Evolutionary conservation across 768 basidiomycete species (phyloP), one percentile per base, ranked within the genome.

Genomic region (Candolleomyces aberdarensis): DNA sequence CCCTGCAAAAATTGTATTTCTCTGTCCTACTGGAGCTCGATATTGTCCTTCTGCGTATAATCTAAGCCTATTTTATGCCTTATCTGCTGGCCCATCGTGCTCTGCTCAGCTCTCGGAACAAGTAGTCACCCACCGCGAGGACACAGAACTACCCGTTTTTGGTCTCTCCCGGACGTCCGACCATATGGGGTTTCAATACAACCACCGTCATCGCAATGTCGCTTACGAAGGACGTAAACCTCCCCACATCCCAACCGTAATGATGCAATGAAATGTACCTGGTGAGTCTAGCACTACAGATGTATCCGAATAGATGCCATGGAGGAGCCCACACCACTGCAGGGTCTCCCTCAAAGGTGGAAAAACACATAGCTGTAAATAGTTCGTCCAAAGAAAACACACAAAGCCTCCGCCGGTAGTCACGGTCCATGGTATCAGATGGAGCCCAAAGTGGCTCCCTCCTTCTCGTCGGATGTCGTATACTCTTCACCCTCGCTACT

Each of bases 401-500:
- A 54, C 32, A 39, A 17, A 54, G 15, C 31, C 17, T 29, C 52
- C 15, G 26, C 52, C 52, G 52, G 52, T 54, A 31, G 52, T 39
- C 52, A 54, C 52, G 52, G 52, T 54, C 52, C 7, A 32, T 54
- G 29, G 26, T 54, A 54, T 54, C 52, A 54, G 52, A 54, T 54
- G 52, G 52, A 15, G 52, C 47, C 62, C 65, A 67, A 29, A 60
- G 55, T 31, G 62, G 41, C 44, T 63, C 69, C 26, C 47, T 72
- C 67, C 61, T 68, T 67, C 46, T 75, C 75, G 31, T 74, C 74
- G 51, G 64, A 68, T 43, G 75, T 73, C 46, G 68, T 64, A 62
- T 72, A 72, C 29, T 71, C 74, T 59, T 89, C 89, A 1, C 75
- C 82, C 54, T 87, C 86, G 65, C 87, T 89, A 62, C 81, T 84